These are phyloP conservation scores for Protea cynaroides DNA, from an alignment of 164 flowering plant species.

Conservation along the genomic window DNA sequence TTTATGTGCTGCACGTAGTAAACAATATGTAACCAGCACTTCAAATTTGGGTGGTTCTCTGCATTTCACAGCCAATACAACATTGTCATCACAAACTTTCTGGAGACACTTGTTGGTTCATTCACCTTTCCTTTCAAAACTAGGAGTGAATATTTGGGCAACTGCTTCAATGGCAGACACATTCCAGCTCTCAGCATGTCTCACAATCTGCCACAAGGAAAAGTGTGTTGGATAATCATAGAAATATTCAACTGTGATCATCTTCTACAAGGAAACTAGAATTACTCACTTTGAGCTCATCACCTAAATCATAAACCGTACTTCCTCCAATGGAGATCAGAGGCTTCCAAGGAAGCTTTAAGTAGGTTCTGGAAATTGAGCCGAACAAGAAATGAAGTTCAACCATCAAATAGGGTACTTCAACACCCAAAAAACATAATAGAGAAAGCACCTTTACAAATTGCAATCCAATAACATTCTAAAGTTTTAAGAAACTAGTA, in stretches of 20 bases:
- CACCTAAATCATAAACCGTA: constrained; percentile 66
- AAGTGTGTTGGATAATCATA: background rate
- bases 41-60: background rate
- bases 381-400: background rate
- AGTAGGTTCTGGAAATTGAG: constrained; percentile 59
- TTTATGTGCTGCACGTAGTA: background rate
- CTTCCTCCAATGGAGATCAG: constrained; percentile 76
- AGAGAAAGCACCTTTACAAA: background rate
- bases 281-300: constrained; percentile 46
- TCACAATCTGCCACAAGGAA: constrained; percentile 46
- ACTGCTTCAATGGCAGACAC: constrained; percentile 84
- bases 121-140: constrained; percentile 17
- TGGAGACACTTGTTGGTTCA: background rate
- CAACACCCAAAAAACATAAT: no score
- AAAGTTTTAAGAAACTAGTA: background rate
- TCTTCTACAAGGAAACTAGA: background rate
- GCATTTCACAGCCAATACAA: no score
- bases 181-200: constrained; percentile 90
- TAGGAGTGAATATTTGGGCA: constrained; percentile 71
- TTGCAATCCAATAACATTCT: no score
- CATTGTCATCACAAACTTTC: no score
- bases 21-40: background rate
- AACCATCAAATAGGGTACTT: background rate
- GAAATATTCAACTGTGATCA: background rate
- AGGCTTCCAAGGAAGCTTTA: constrained; percentile 92